Conservation (phyloP, 805 yeast species). For the Nakazawaea wyomingensis region DNA sequence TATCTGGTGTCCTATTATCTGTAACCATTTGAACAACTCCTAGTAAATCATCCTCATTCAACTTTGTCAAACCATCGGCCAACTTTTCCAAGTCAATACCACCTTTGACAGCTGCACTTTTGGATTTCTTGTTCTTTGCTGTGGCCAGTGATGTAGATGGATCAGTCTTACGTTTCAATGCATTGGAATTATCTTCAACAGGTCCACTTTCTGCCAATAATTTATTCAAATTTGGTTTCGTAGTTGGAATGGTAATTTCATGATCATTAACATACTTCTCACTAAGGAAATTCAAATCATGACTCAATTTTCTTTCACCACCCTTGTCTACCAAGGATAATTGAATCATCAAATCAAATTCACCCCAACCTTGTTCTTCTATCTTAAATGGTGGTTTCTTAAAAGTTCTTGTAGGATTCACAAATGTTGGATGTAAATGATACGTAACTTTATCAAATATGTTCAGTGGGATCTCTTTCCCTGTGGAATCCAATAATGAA, state of each 20-base stretch:
- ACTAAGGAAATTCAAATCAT: constrained; percentile 82
- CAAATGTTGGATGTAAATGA: constrained; percentile 91
- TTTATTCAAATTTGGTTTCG: constrained; percentile 65
- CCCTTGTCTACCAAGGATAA: constrained; percentile 75
- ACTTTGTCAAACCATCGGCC: constrained; percentile 83
- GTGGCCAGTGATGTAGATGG: constrained; percentile 21
- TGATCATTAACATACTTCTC: constrained; percentile 78
- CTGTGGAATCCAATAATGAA: constrained; percentile 68
- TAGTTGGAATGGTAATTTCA: constrained; percentile 67
- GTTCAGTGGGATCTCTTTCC: constrained; percentile 78
- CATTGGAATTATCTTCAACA: constrained; percentile 47
- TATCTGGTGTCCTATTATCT: constrained; percentile 89
- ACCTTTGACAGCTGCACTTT: constrained; percentile 60
- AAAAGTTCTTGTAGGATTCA: constrained; percentile 77
- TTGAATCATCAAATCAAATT: constrained; percentile 81
- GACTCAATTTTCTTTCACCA: constrained; percentile 82
- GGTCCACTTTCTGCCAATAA: constrained; percentile 79
- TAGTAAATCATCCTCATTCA: constrained; percentile 86
- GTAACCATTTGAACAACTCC: constrained; percentile 97
- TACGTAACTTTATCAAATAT: constrained; percentile 91
- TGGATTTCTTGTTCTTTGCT: constrained; percentile 46
- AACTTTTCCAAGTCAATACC: constrained; percentile 82
- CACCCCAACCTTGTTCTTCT: constrained; percentile 98
- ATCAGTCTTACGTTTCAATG: constrained; percentile 13
- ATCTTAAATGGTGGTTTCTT: constrained; percentile 82